Evolutionary conservation across 148 eudicot species (phyloP).

Genomic region (Vaccinium corymbosum): DNA sequence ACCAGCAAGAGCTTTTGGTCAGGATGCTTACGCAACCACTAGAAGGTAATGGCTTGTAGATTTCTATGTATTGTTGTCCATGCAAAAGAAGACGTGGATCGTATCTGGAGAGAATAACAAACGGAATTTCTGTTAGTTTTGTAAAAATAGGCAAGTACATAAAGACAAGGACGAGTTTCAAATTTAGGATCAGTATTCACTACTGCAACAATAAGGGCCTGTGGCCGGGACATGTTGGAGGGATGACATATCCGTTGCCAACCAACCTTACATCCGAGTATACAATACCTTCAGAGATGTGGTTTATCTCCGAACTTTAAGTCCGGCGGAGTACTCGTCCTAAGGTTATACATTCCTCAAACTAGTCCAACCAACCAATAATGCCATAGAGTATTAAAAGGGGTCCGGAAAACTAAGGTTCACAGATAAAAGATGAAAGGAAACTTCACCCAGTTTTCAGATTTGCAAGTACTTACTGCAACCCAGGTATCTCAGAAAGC

Average conservation of each 20-base stretch:
- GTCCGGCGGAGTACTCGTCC: background rate
- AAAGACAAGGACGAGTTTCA: background rate
- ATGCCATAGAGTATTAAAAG: background rate
- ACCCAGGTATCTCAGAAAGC: conserved; percentile 48
- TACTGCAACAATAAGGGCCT: background rate
- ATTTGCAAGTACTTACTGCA: conserved; percentile 48
- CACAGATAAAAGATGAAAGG: background rate
- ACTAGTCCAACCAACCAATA: background rate
- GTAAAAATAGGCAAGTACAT: background rate
- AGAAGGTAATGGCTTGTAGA: conserved; percentile 84
- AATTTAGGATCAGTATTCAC: background rate
- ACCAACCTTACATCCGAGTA: background rate
- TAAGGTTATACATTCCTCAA: background rate
- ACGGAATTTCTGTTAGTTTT: conserved; percentile 14
- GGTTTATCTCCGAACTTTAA: background rate
- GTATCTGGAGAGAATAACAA: conserved; percentile 38
- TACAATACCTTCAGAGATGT: background rate
- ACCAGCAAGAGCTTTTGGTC: conserved; percentile 18
- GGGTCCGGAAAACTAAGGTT: background rate
- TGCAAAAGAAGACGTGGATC: conserved; percentile 87
- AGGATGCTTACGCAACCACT: conserved; percentile 56
- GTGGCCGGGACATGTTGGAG: background rate
- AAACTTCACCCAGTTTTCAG: background rate
- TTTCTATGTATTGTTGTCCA: conserved; percentile 88
- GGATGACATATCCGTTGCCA: background rate